These are phyloP conservation scores for Lipomyces orientalis DNA, from an alignment of 805 yeast species.

Conservation along the genomic window DNA sequence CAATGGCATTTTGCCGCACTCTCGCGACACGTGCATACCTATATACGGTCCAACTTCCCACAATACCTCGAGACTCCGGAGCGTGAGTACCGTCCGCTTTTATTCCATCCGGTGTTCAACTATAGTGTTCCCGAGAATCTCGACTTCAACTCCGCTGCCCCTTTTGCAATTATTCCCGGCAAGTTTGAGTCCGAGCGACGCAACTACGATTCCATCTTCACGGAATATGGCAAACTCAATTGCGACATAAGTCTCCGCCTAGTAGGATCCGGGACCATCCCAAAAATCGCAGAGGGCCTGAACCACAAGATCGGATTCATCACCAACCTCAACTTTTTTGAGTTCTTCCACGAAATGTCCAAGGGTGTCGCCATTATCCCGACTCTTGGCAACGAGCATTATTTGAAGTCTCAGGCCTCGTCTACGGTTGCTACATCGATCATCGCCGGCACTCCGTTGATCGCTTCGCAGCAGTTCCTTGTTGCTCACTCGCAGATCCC, in stretches of 20 bases:
- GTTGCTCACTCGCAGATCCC: constrained; percentile 16
- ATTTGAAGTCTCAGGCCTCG: constrained; percentile 22
- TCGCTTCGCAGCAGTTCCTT: constrained; percentile 14
- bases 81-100: constrained; percentile 10
- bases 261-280: constrained; percentile 18
- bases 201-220: constrained; percentile 18
- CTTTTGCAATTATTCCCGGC: constrained; percentile 27
- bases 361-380: constrained; percentile 23
- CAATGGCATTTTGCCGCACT: constrained; percentile 31
- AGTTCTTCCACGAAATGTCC: constrained; percentile 16
- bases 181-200: constrained; percentile 26
- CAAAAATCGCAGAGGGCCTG: background rate
- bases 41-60: constrained; percentile 24
- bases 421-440: constrained; percentile 23
- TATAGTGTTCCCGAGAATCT: background rate
- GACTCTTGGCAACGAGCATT: constrained; percentile 13
- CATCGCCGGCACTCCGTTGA: constrained; percentile 28
- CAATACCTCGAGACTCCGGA: constrained; percentile 20
- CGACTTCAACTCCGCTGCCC: constrained; percentile 5
- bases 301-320: constrained; percentile 11
- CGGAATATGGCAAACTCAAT: constrained; percentile 16
- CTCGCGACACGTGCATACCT: constrained; percentile 25
- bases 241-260: constrained; percentile 19
- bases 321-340: constrained; percentile 11
- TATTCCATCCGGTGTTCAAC: constrained; percentile 30